phyloP scores from a whole-genome alignment of 805 yeast genomes.

The Wickerhamomyces xylosicus region DNA sequence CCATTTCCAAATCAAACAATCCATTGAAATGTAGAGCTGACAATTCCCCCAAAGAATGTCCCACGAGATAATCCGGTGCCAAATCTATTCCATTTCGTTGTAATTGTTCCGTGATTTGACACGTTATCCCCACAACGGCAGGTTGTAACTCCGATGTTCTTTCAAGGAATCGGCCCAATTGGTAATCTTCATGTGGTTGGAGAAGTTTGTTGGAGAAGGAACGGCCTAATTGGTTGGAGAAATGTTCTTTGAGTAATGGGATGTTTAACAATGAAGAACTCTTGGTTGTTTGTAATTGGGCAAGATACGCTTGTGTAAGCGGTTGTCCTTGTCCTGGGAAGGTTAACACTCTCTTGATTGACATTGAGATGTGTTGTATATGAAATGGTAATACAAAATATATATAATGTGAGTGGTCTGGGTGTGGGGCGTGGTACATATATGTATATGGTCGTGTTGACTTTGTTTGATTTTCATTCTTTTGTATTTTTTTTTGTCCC shows the following conservation, averaged over 20 bases:
- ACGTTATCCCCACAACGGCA: conserved; percentile 13
- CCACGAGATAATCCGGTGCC: conserved; percentile 20
- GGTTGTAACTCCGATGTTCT: conserved; percentile 24
- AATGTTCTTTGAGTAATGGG: conserved; percentile 5
- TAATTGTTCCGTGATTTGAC: conserved; percentile 18
- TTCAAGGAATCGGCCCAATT: neutral
- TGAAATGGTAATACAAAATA: no score
- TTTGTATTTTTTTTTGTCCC: no score
- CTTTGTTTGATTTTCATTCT: no score
- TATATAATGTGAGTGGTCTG: no score
- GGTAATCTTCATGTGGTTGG: neutral
- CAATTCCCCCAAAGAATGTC: conserved; percentile 37
- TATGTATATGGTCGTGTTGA: no score
- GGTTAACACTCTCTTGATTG: conserved; percentile 6
- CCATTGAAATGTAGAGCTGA: conserved; percentile 25
- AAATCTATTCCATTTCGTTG: conserved; percentile 13
- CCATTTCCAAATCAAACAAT: conserved; percentile 14
- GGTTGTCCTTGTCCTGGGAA: conserved; percentile 20
- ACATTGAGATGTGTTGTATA: neutral
- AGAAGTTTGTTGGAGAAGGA: conserved; percentile 1
- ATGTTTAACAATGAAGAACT: conserved; percentile 3
- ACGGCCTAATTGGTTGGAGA: conserved; percentile 1
- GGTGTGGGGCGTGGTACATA: no score
- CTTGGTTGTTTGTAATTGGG: conserved; percentile 3
- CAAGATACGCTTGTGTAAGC: conserved; percentile 6